These are phyloP conservation scores for Fusarium mundagurra DNA, from an alignment of 2,329 filamentous ascomycete genomes.

Conservation along the genomic window DNA sequence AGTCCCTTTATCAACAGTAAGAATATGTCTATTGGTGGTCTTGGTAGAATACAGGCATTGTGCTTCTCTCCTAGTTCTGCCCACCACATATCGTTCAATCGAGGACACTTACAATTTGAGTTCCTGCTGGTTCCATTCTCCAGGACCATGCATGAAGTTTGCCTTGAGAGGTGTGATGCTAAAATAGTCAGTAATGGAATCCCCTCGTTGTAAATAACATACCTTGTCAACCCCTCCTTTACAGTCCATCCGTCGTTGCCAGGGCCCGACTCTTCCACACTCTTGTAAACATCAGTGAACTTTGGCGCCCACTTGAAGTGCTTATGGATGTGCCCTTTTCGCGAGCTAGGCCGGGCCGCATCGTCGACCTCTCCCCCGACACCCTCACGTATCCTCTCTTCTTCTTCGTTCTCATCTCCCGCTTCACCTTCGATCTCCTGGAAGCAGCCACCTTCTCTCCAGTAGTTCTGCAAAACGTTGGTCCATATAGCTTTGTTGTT, in stretches of 20 bases:
- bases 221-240: conserved; percentile 87
- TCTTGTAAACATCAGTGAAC: conserved; percentile 87
- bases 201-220: conserved; percentile 42
- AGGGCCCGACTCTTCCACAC: conserved; percentile 79
- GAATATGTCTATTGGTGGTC: conserved; percentile 49
- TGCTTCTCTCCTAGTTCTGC: conserved; percentile 31
- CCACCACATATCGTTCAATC: conserved; percentile 15
- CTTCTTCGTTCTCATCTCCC: conserved; percentile 74
- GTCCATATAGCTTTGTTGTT: conserved; percentile 81
- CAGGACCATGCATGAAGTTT: conserved; percentile 84
- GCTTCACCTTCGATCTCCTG: conserved; percentile 76
- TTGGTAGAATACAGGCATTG: conserved; percentile 45
- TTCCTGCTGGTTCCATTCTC: conserved; percentile 73
- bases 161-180: conserved; percentile 92
- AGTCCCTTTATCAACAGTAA: conserved; percentile 48
- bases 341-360: conserved; percentile 40
- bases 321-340: conserved; percentile 73
- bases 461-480: conserved; percentile 88
- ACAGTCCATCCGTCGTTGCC: conserved; percentile 96
- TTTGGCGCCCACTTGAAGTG: conserved; percentile 95
- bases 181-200: conserved; percentile 9
- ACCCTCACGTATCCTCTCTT: conserved; percentile 76
- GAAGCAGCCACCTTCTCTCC: conserved; percentile 87
- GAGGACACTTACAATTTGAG: conserved; percentile 80
- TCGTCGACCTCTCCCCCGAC: conserved; percentile 61